Conservation (phyloP, 2,329 filamentous ascomycete genomes). For the Leptoxyphium fumago region DNA sequence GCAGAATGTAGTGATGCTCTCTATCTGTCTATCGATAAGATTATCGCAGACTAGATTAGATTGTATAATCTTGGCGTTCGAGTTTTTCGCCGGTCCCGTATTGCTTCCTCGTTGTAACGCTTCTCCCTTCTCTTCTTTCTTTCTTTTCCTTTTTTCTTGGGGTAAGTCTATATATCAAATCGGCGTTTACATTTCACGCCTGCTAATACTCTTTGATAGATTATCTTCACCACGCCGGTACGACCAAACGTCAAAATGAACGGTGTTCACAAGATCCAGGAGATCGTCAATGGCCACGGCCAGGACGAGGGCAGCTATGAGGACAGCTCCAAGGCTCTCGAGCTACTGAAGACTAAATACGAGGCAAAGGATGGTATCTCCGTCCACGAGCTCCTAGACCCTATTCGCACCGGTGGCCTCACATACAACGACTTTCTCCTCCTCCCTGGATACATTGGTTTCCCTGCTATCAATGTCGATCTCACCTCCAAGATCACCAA, state of each 20-base stretch:
- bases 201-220: slow-evolving; percentile 3
- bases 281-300: slow-evolving; percentile 2
- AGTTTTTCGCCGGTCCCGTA: slow-evolving; percentile 1
- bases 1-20: too few relatives aligned
- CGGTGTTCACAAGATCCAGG: slow-evolving; percentile 34
- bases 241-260: slow-evolving; percentile 58
- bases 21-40: background rate
- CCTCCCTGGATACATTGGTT: slow-evolving; percentile 94
- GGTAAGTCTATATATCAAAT: slow-evolving; percentile 25
- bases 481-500: slow-evolving; percentile 91
- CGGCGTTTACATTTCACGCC: slow-evolving; percentile 2
- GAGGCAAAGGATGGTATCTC: slow-evolving; percentile 70
- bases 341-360: slow-evolving; percentile 59
- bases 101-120: too few relatives aligned
- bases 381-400: slow-evolving; percentile 75
- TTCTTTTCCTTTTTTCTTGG: slow-evolving; percentile 30
- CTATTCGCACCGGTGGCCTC: slow-evolving; percentile 78
- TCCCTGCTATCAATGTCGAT: slow-evolving; percentile 74
- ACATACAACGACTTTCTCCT: slow-evolving; percentile 99
- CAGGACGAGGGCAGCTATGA: slow-evolving; percentile 8
- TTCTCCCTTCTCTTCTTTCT: slow-evolving; percentile 6
- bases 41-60: background rate
- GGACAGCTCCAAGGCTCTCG: slow-evolving; percentile 41
- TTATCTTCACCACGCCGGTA: slow-evolving; percentile 1
- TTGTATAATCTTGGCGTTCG: background rate